These are phyloP conservation scores for Lentinula sp. DNA, from an alignment of 768 basidiomycete species.

Conservation along the genomic window DNA sequence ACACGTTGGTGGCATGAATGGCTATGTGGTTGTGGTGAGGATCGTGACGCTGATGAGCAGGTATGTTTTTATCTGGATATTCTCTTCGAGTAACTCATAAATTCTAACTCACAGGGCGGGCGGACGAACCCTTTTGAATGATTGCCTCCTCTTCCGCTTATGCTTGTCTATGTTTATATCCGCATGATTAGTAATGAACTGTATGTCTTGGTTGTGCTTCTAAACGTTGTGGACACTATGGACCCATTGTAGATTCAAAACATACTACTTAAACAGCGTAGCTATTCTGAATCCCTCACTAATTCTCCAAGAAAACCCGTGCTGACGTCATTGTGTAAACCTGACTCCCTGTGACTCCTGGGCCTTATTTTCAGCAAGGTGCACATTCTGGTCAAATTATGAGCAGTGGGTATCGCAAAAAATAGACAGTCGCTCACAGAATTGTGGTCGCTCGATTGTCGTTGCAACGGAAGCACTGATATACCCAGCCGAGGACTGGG, in stretches of 20 bases:
- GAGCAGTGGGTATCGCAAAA: not conserved
- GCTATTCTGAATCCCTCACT: not conserved
- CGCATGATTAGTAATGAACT: not conserved
- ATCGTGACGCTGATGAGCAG: conserved; percentile 69
- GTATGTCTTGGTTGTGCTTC: not conserved
- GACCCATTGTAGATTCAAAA: not conserved
- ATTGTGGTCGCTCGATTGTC: not conserved
- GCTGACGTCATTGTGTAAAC: not conserved
- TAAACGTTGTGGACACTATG: not conserved
- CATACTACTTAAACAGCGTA: not conserved
- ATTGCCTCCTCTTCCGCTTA: conserved; percentile 2
- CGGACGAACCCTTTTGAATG: conserved; percentile 65
- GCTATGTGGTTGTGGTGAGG: conserved; percentile 76
- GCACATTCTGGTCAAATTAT: not conserved
- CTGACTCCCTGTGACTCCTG: not conserved
- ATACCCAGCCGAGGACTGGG: conserved; percentile 5
- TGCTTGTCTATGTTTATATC: not conserved
- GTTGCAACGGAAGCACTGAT: not conserved
- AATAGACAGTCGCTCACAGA: not conserved
- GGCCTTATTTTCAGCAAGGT: not conserved
- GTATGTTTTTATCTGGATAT: conserved; percentile 26
- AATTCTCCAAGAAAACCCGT: not conserved
- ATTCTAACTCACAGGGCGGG: conserved; percentile 46
- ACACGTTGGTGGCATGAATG: conserved; percentile 82
- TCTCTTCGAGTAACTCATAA: not conserved